Evolutionary conservation across 371 early-diverging fungal genomes (phyloP), one percentile per base, ranked within the genome.

Genomic region (Cokeromyces recurvatus): DNA sequence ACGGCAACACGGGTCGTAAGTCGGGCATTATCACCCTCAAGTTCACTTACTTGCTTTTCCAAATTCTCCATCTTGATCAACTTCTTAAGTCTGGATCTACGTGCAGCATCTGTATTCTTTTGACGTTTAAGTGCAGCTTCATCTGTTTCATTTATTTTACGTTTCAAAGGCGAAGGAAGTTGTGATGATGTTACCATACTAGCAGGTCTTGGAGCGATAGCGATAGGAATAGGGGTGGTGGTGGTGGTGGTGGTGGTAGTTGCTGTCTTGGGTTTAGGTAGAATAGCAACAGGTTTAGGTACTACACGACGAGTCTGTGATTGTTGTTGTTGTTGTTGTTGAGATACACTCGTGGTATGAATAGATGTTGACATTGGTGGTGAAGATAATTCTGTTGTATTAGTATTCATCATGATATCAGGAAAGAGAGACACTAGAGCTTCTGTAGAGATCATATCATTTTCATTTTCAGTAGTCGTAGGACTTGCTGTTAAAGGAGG

Each of bases 91-190:
- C 96, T 87, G 16, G 91, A 91, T 51, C 95, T 91, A 39, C 95
- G 86, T 25, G 96, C 96, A 6, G 96, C 95, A 61, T 94, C 93
- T 6, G 93, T 94, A 72, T 94, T 94, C 78, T 87, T 89, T 55
- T 82, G 81, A 37, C 90, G 85, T 68, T 90, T 90, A 35, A 80
- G 75, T 20, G 82, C 73, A 36, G 85, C 66, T 57, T 85, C 86
- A 29, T 86, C 84, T 48, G 53, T 64, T 46, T 79, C 46, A 11
- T 41, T 8, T 2, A 45, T 8, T 22, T 53, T 53, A 16, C 53
- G 46, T 20, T 53, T 53, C 19, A 29, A 20, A n/a, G 34, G n/a
- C 31, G 32, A 44, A 22, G 44, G 35, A 35, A 21, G 36, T 5
- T 29, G 5, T 29, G 11, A 11, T 8, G 29, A 29, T 5, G 8